phyloP scores from a whole-genome alignment of 495 filamentous ascomycete species.

The Penicillium fimorum region DNA sequence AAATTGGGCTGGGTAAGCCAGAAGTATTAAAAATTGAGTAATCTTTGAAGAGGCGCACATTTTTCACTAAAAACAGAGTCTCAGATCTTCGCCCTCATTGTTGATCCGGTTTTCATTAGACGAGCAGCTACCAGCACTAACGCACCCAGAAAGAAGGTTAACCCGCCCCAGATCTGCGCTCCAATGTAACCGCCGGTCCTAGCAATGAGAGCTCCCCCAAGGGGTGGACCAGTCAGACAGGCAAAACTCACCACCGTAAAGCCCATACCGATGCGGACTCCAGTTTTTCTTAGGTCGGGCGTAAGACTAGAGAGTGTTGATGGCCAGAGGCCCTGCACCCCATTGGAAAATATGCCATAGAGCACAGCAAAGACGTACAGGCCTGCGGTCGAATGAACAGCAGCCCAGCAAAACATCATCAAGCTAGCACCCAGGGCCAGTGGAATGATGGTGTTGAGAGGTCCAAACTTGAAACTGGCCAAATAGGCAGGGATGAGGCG shows the following conservation, averaged over 20 bases:
- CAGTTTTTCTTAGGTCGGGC: conserved; percentile 59
- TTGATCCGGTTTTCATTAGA: background rate
- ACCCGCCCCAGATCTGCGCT: conserved; percentile 45
- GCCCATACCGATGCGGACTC: conserved; percentile 69
- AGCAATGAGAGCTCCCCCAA: conserved; percentile 58
- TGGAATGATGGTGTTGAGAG: conserved; percentile 52
- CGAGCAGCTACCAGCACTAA: background rate
- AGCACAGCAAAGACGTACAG: conserved; percentile 58
- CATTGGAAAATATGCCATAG: conserved; percentile 55
- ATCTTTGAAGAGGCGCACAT: background rate
- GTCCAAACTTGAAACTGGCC: conserved; percentile 54
- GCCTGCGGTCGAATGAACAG: conserved; percentile 40
- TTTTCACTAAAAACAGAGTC: background rate
- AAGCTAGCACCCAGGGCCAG: conserved; percentile 32
- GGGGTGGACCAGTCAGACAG: conserved; percentile 64
- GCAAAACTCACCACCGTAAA: conserved; percentile 67
- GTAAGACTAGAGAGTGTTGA: conserved; percentile 55
- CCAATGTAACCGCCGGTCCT: conserved; percentile 45
- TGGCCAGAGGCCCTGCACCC: conserved; percentile 61
- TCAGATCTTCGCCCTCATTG: background rate
- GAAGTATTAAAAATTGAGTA: no score
- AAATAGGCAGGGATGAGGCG: conserved; percentile 56
- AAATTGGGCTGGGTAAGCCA: no score
- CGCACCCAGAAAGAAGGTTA: background rate
- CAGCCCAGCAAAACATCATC: conserved; percentile 30